phyloP scores from a whole-genome alignment of 164 flowering plant species.

The Umbellularia californica region DNA sequence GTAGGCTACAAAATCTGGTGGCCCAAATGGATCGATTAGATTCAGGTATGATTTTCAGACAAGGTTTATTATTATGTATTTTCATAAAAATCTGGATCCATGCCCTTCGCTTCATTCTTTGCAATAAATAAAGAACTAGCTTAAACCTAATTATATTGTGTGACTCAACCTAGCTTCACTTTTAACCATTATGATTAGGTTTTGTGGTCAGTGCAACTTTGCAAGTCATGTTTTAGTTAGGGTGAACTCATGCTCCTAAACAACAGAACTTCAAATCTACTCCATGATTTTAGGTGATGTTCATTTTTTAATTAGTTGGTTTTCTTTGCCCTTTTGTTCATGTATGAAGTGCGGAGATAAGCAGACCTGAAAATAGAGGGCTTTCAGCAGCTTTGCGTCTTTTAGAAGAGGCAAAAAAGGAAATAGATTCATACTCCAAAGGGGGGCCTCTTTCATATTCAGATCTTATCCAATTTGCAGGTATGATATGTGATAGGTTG shows the following conservation, averaged over 20 bases:
- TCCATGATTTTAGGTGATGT: too few relatives aligned
- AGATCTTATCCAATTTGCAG: constrained; percentile 89
- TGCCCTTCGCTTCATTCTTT: too few relatives aligned
- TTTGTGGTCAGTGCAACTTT: not conserved
- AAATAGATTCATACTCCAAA: constrained; percentile 79
- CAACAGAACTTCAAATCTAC: too few relatives aligned
- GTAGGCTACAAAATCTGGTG: constrained; percentile 92
- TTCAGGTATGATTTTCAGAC: constrained; percentile 62
- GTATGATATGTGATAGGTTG: constrained; percentile 25
- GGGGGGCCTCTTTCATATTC: constrained; percentile 92
- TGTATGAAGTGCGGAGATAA: constrained; percentile 84
- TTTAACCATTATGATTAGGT: not conserved
- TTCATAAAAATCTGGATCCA: too few relatives aligned
- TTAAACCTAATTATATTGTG: too few relatives aligned
- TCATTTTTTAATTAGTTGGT: not conserved
- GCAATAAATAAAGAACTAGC: too few relatives aligned
- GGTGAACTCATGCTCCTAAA: too few relatives aligned
- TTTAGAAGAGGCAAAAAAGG: constrained; percentile 76
- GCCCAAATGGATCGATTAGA: constrained; percentile 91
- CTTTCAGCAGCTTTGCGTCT: constrained; percentile 70
- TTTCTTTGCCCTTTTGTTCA: constrained; percentile 11
- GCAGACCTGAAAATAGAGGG: constrained; percentile 87
- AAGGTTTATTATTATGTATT: not conserved
- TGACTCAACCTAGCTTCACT: not conserved
- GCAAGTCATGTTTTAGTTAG: too few relatives aligned